These are phyloP conservation scores for Paracorniculantispora psalliotae DNA, from an alignment of 2,329 filamentous ascomycete species.

Conservation along the genomic window DNA sequence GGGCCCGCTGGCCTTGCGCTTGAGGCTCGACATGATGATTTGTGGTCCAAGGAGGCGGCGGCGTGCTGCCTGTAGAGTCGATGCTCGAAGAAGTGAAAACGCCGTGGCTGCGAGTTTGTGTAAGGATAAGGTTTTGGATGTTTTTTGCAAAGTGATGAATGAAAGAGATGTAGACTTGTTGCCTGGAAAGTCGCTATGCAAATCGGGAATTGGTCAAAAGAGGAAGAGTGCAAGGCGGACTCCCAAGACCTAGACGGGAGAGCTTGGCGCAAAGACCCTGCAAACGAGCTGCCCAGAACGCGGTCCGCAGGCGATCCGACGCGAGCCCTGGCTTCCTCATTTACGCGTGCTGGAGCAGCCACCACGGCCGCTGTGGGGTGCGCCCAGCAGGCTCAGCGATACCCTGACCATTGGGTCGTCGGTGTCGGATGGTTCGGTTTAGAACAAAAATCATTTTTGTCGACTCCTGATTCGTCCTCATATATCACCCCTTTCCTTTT, in stretches of 20 bases:
- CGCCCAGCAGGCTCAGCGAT: not conserved
- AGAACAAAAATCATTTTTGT: no score
- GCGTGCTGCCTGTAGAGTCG: not conserved
- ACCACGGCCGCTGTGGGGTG: slow-evolving; percentile 1
- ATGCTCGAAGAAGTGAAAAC: not conserved
- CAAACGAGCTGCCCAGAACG: not conserved
- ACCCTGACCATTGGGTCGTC: not conserved
- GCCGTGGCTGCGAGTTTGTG: slow-evolving; percentile 1
- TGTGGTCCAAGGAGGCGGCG: not conserved
- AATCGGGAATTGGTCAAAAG: not conserved
- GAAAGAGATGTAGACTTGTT: not conserved
- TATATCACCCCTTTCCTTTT: no score
- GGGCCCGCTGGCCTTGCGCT: slow-evolving; percentile 58
- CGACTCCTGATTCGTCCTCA: no score
- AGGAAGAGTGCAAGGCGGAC: not conserved
- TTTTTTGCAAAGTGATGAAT: not conserved
- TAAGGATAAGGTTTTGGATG: not conserved
- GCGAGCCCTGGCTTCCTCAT: slow-evolving; percentile 9
- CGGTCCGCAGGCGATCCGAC: not conserved
- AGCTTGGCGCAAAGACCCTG: not conserved
- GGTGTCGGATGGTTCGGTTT: no score
- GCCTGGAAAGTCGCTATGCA: not conserved
- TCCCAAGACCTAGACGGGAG: no score
- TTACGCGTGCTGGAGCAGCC: slow-evolving; percentile 7
- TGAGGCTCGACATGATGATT: slow-evolving; percentile 53